Percentiles rank a stretch among this genome's conserved stretches.
Conservation (phyloP, 108 stramenopile genomes). For the Fistulifera pelliculosa region DNA sequence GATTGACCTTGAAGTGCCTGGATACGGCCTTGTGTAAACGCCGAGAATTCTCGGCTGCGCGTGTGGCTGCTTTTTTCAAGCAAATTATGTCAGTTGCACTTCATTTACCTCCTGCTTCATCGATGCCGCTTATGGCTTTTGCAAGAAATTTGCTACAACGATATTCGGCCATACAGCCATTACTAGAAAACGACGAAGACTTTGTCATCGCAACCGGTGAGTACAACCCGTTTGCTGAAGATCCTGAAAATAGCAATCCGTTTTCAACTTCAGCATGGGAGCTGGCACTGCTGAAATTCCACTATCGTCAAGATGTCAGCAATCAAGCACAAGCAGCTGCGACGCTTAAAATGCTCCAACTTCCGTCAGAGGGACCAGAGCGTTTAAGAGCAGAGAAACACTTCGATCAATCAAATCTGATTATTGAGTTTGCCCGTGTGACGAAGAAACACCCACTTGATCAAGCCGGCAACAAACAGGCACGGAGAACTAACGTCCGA, state of each 20-base stretch:
- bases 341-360: slow-evolving; percentile 37
- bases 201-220: slow-evolving; percentile 58
- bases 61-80: slow-evolving; percentile 74
- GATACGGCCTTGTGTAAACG: slow-evolving; percentile 69
- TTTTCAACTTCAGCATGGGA: slow-evolving; percentile 81
- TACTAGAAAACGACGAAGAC: slow-evolving; percentile 83
- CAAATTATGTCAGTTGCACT: slow-evolving; percentile 58
- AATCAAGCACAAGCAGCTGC: slow-evolving; percentile 51
- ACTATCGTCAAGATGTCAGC: slow-evolving; percentile 44
- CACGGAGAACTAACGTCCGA: neutral
- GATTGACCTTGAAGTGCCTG: slow-evolving; percentile 52
- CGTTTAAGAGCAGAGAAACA: slow-evolving; percentile 28
- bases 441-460: slow-evolving; percentile 60
- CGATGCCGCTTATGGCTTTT: slow-evolving; percentile 64
- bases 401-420: slow-evolving; percentile 36
- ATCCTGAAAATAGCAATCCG: slow-evolving; percentile 79
- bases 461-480: slow-evolving; percentile 3
- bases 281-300: slow-evolving; percentile 54
- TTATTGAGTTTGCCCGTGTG: slow-evolving; percentile 32
- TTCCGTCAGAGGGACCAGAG: slow-evolving; percentile 64
- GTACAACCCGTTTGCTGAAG: slow-evolving; percentile 52
- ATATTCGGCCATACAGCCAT: slow-evolving; percentile 48
- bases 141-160: slow-evolving; percentile 61
- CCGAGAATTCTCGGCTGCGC: slow-evolving; percentile 58
- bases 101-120: slow-evolving; percentile 52